A percentile compares a stretch with the other conserved stretches of the same genome.
Evolutionary conservation across 495 filamentous ascomycete genomes (phyloP).

Genomic region (Penicillium cinerascens): DNA sequence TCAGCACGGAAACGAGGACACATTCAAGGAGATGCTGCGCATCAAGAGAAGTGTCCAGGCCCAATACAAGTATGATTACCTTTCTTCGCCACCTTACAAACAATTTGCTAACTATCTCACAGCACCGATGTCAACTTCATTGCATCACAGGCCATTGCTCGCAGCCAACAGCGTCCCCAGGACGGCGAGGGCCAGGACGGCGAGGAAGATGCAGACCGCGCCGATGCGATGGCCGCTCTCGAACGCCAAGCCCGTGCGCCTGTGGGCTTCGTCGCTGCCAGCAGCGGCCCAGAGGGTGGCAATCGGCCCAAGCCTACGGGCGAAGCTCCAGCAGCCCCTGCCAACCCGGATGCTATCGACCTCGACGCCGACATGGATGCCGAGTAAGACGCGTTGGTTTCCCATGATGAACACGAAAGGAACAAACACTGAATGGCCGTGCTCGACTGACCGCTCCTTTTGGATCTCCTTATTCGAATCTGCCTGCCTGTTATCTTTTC

Average conservation of each 20-base stretch:
- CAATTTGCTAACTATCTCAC: slow-evolving; percentile 15
- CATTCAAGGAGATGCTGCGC: slow-evolving; percentile 97
- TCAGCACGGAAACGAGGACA: slow-evolving; percentile 97
- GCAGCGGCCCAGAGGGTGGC: slow-evolving; percentile 72
- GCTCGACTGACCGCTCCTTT: slow-evolving; percentile 2
- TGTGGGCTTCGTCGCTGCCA: slow-evolving; percentile 86
- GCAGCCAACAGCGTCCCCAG: slow-evolving; percentile 60
- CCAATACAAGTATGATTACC: slow-evolving; percentile 74
- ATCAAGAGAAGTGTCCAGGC: slow-evolving; percentile 97
- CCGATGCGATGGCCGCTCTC: slow-evolving; percentile 86
- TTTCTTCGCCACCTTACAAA: neutral
- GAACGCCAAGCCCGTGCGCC: slow-evolving; percentile 88
- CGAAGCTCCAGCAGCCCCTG: slow-evolving; percentile 42
- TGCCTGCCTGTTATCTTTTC: slow-evolving; percentile 15
- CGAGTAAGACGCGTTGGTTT: slow-evolving; percentile 16
- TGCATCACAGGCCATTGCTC: slow-evolving; percentile 88
- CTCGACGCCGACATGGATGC: slow-evolving; percentile 65
- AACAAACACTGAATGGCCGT: neutral
- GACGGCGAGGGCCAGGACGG: slow-evolving; percentile 37
- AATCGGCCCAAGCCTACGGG: slow-evolving; percentile 46
- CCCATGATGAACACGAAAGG: neutral
- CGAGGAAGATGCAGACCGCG: slow-evolving; percentile 52
- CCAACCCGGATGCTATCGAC: slow-evolving; percentile 88
- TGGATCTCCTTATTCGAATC: slow-evolving; percentile 8
- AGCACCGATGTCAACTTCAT: slow-evolving; percentile 98